These are phyloP conservation scores for Eucalyptus curtisii DNA, from an alignment of 345 rosid genomes.

Conservation along the genomic window DNA sequence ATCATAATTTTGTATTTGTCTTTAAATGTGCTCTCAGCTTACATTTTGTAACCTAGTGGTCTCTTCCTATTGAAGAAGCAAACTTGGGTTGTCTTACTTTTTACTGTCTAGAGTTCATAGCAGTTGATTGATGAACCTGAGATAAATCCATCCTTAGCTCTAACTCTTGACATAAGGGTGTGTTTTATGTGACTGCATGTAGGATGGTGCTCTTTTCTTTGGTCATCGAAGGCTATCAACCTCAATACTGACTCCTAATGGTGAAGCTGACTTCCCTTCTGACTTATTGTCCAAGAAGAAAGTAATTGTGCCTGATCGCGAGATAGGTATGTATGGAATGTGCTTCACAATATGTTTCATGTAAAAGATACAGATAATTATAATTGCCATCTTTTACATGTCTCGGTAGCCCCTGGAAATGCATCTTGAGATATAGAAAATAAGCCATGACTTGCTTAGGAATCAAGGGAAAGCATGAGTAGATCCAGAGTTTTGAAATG, in stretches of 20 bases:
- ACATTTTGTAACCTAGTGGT: background rate
- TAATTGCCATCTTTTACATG: background rate
- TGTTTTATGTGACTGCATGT: background rate
- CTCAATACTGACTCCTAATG: conserved; percentile 41
- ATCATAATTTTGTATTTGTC: background rate
- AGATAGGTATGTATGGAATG: conserved; percentile 31
- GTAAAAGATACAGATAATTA: background rate
- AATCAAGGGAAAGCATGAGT: background rate
- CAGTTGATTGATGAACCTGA: background rate
- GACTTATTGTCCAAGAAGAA: conserved; percentile 43
- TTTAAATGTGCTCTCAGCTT: background rate
- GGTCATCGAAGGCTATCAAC: conserved; percentile 38
- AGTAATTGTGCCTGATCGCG: conserved; percentile 30
- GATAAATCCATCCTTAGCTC: background rate
- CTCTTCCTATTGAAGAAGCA: background rate
- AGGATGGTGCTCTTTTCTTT: conserved; percentile 29
- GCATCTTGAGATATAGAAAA: background rate
- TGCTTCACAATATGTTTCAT: background rate
- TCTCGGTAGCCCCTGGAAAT: background rate
- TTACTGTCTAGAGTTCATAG: background rate
- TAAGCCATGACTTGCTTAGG: background rate
- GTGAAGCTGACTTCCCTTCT: conserved; percentile 41
- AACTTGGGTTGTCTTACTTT: background rate
- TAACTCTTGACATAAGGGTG: background rate
- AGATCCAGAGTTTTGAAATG: background rate